Base-by-base conservation (phyloP, 352 stramenopile genomes). In the Globisporangium spiculum region DNA sequence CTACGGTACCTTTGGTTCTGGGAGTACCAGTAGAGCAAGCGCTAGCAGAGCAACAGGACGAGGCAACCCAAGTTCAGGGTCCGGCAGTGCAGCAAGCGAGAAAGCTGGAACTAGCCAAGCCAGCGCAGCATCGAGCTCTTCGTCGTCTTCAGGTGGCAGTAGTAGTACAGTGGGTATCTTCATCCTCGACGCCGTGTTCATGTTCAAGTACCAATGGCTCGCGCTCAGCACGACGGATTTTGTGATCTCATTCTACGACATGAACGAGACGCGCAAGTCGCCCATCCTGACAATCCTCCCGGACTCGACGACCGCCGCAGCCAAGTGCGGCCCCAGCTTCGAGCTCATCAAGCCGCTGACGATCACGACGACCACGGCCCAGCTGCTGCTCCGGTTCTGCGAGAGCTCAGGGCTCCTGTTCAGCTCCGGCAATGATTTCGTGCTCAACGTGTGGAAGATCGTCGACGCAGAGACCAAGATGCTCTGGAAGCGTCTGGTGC, bases 241-340 rank as follows among this genome's bases (percentile, higher is more conserved):
- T 70, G 68, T 75, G 3, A 92, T 95, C 62, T 88, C 88, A n/a
- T 95, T 95, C 57, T 95, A 91, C 63, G 80, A 79, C 48, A 81
- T 90, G 73, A 78, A 83, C 27, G 83, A 92, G n/a, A 79, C 83
- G 22, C 74, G 75, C 18, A 75, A 78, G 34, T 52, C 70, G 55
- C 48, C 68, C 32, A 44, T 72, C 4, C 44, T 58, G 9, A n/a
- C 53, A 4, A n/a, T 73, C 5, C 27, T 75, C 12, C 68, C 68
- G 7, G 54, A 69, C 41, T 50, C 61, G 27, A 58, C 60, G 0
- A 68, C 65, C 24, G 67, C 70, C 18, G 68, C 50, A 1, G 66
- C 73, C 0, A 57, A 54, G 0, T 22, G 32, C 24, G 69, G 60
- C 3, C 78, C 71, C 48, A 78, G 60, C 5, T 91, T 83, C 22